Evolutionary conservation across 2,329 filamentous ascomycete genomes (phyloP), one percentile per base, ranked within the genome.

Genomic region (Verticillium longisporum): DNA sequence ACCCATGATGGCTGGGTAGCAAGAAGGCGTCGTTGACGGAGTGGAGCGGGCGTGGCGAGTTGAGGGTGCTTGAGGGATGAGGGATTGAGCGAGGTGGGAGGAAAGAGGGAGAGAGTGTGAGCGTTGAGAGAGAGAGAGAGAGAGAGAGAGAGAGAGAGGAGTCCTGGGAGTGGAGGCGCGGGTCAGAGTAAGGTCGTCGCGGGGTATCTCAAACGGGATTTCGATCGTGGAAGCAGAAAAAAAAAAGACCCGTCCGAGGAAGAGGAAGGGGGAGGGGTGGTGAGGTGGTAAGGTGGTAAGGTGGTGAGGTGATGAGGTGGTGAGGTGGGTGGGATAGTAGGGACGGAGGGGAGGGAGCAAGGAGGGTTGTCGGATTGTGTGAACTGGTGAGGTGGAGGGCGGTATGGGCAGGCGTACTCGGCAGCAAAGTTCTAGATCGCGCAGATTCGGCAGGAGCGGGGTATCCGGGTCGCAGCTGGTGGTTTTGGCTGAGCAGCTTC

Each of bases 1-100:
- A 86, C 95, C 95, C 95, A 99, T 99, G 79, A 74, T 76, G 73
- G 74, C 68, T 69, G 60, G 59, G 38, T 45, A 63, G 62, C 58
- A 55, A 61, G 55, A 66, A 69, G 26, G 64, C 68, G 67, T 69
- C n/a, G 41, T 10, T 26, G 26, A 18, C 21, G 41, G 41, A 50
- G 70, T 67, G 69, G 70, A 67, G 64, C 65, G 65, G 67, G 18
- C 31, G 37, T 6, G 57, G 54, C 60, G 36, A 60, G 56, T 58
- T 56, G 33, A 15, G 56, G 53, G 31, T 62, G 54, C 26, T 26
- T 55, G 26, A 34, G 54, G 26, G 54, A 55, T 55, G 54, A 55
- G 54, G 41, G 55, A 36, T 56, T 55, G 54, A 55, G 54, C n/a
- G 55, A 36, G 36, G 55, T 32, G 53, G 21, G 26, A 55, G 32